Percentiles rank a stretch among this genome's conserved stretches.
Evolutionary conservation across 352 stramenopile genomes (phyloP).

Genomic region (Ophiocytium majus): DNA sequence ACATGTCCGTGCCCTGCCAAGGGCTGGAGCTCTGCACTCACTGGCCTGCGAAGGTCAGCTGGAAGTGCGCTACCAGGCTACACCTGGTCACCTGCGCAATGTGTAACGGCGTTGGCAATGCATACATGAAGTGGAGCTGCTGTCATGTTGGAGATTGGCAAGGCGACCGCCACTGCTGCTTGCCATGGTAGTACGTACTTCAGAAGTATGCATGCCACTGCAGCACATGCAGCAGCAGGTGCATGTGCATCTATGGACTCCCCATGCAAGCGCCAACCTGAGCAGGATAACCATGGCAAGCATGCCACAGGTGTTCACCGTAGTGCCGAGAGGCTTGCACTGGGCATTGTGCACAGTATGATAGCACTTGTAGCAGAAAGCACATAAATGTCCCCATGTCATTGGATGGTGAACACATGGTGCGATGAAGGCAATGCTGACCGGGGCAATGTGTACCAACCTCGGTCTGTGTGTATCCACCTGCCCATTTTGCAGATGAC

Average conservation of each 20-base stretch:
- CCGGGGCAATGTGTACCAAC: background rate
- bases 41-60: background rate
- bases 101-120: background rate
- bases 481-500: too few relatives aligned
- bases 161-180: background rate
- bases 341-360: too few relatives aligned
- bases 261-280: too few relatives aligned
- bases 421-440: background rate
- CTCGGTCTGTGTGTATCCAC: background rate
- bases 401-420: background rate
- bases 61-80: background rate
- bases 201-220: background rate
- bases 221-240: too few relatives aligned
- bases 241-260: too few relatives aligned
- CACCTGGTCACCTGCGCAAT: background rate
- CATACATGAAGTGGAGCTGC: too few relatives aligned
- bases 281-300: too few relatives aligned
- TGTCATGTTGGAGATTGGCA: background rate
- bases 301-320: too few relatives aligned
- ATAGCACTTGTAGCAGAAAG: background rate
- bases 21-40: constrained; percentile 7
- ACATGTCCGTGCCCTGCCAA: background rate
- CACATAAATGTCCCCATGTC: too few relatives aligned
- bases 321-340: too few relatives aligned
- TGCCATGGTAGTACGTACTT: too few relatives aligned